Percentiles rank a stretch among this genome's conserved stretches.
These are phyloP conservation scores for Parmelia sp. DNA, from an alignment of 495 filamentous ascomycete species.

Conservation along the genomic window DNA sequence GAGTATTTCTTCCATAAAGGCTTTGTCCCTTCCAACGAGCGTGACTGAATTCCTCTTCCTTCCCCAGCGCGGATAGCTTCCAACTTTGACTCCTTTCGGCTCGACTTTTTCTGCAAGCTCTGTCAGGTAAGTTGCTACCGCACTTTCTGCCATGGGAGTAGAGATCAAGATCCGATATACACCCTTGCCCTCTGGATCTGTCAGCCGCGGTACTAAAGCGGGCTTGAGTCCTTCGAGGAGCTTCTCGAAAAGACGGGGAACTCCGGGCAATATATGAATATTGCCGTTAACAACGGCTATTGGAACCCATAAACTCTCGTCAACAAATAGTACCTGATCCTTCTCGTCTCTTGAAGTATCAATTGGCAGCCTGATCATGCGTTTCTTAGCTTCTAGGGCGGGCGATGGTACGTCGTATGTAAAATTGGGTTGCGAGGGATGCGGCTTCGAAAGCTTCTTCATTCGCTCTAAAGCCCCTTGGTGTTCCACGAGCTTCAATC, in stretches of 20 bases:
- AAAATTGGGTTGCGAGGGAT: constrained; percentile 67
- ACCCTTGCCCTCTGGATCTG: constrained; percentile 73
- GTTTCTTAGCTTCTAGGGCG: constrained; percentile 66
- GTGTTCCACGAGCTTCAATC: constrained; percentile 68
- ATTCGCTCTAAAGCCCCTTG: constrained; percentile 68
- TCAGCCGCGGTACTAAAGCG: constrained; percentile 57
- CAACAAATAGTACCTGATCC: constrained; percentile 68
- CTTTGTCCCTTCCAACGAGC: constrained; percentile 67
- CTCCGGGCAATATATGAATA: constrained; percentile 85
- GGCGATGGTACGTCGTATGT: constrained; percentile 79
- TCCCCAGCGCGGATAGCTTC: constrained; percentile 90
- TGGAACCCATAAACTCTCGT: constrained; percentile 85
- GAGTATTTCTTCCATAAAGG: constrained; percentile 54
- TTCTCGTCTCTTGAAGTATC: constrained; percentile 54
- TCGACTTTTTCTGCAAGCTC: constrained; percentile 66
- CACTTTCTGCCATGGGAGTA: constrained; percentile 80
- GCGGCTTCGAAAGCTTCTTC: constrained; percentile 69
- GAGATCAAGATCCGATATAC: constrained; percentile 71
- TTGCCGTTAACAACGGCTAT: constrained; percentile 84
- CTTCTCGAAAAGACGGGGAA: constrained; percentile 74
- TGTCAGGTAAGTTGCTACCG: constrained; percentile 74
- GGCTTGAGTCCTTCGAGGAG: constrained; percentile 73
- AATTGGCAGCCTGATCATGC: constrained; percentile 83
- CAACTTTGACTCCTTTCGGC: constrained; percentile 79
- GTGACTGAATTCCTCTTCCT: constrained; percentile 86